phyloP scores from a whole-genome alignment of 1,284 basidiomycete species.

The Melampsora americana region DNA sequence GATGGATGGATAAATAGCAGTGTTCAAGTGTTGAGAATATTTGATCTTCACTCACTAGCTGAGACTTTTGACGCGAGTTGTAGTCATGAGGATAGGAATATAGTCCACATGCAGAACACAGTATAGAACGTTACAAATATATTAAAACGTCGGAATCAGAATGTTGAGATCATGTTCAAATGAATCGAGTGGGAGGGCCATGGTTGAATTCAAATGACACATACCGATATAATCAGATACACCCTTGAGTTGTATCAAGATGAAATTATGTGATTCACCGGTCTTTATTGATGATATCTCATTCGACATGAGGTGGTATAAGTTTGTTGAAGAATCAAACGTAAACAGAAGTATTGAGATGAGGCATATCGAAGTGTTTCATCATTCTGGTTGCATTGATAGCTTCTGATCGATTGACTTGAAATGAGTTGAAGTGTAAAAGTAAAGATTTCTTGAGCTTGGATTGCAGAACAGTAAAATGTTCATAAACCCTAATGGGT shows the following conservation, averaged over 20 bases:
- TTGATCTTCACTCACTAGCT: slow-evolving; percentile 61
- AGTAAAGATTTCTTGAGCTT: too few species aligned
- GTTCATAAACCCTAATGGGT: too few species aligned
- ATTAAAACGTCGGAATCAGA: not conserved
- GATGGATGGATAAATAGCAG: slow-evolving; percentile 73
- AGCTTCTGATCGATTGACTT: too few species aligned
- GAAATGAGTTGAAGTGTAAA: too few species aligned
- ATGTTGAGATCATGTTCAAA: too few species aligned
- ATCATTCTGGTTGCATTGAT: slow-evolving; percentile 47
- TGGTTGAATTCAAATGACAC: slow-evolving; percentile 75
- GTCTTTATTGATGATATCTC: slow-evolving; percentile 65
- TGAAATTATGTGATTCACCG: slow-evolving; percentile 63
- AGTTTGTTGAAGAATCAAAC: slow-evolving; percentile 69
- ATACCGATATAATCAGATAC: slow-evolving; percentile 74
- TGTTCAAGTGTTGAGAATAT: slow-evolving; percentile 70
- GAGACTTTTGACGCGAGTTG: not conserved
- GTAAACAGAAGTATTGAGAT: slow-evolving; percentile 58
- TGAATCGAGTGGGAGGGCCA: slow-evolving; percentile 53
- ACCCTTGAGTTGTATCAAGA: slow-evolving; percentile 64
- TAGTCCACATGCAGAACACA: not conserved
- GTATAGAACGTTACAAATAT: not conserved
- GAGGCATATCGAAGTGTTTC: slow-evolving; percentile 55
- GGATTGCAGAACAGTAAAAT: too few species aligned
- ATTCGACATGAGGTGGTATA: slow-evolving; percentile 62
- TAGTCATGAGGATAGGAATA: not conserved